Evolutionary conservation across 768 basidiomycete genomes (phyloP).

Genomic region (Mycena albidolilacea): DNA sequence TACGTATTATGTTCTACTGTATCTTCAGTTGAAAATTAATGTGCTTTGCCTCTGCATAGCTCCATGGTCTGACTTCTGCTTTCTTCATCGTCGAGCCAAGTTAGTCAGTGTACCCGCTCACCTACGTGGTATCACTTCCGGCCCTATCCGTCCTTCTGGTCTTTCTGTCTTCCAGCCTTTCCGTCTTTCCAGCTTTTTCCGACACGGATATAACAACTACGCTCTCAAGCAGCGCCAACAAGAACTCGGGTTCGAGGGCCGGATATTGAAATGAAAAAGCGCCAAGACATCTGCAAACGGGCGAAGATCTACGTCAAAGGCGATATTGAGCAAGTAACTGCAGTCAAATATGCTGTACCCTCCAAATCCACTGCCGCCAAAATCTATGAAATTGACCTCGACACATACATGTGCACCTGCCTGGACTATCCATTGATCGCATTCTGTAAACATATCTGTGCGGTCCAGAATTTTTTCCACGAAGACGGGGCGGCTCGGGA

Average conservation of each 20-base stretch:
- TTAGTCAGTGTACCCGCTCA: too few species aligned
- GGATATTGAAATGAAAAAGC: constrained; percentile 37
- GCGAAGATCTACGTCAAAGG: background rate
- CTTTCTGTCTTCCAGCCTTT: too few species aligned
- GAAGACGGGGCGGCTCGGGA: background rate
- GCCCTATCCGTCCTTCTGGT: too few species aligned
- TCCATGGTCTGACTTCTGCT: too few species aligned
- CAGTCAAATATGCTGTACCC: constrained; percentile 4
- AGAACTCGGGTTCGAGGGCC: constrained; percentile 42
- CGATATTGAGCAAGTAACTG: background rate
- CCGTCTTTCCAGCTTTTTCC: too few species aligned
- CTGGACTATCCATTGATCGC: constrained; percentile 30
- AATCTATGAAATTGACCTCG: constrained; percentile 30
- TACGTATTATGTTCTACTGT: too few species aligned
- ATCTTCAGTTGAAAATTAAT: too few species aligned
- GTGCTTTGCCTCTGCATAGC: too few species aligned
- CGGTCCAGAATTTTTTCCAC: too few species aligned
- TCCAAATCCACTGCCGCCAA: background rate
- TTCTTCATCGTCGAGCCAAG: too few species aligned
- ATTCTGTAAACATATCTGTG: constrained; percentile 44
- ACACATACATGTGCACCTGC: constrained; percentile 30
- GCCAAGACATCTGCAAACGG: background rate
- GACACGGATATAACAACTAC: constrained; percentile 22
- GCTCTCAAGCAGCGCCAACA: constrained; percentile 37
- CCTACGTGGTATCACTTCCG: too few species aligned